Evolutionary conservation across 805 yeast species (phyloP).

Genomic region (Komagataella ulmi): DNA sequence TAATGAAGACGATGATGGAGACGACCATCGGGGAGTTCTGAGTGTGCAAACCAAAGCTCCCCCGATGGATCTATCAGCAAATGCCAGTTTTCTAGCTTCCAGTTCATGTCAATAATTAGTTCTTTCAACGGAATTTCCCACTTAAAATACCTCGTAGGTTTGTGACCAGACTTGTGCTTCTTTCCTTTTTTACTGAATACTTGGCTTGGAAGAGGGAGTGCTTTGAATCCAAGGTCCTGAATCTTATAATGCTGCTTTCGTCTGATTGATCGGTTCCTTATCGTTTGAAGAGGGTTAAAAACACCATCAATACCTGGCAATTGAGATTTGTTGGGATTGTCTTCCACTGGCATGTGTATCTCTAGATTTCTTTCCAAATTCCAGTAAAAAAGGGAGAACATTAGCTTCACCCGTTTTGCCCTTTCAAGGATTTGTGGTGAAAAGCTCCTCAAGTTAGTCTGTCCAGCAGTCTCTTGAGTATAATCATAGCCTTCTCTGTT

Average conservation of each 20-base stretch:
- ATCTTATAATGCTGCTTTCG: conserved; percentile 36
- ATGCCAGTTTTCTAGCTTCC: conserved; percentile 45
- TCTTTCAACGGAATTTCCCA: conserved; percentile 63
- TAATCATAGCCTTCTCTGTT: background rate
- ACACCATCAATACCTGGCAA: conserved; percentile 49
- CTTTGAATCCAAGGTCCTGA: conserved; percentile 27
- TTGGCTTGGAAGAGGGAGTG: conserved; percentile 51
- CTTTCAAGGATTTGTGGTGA: conserved; percentile 18
- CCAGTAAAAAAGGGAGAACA: conserved; percentile 35
- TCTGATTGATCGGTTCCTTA: conserved; percentile 54
- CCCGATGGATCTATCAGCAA: conserved; percentile 33
- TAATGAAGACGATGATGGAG: background rate
- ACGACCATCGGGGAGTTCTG: background rate
- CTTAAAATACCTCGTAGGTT: conserved; percentile 12
- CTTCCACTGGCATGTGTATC: conserved; percentile 11
- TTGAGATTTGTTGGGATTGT: conserved; percentile 3
- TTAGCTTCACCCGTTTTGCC: conserved; percentile 34
- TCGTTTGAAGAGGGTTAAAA: conserved; percentile 75
- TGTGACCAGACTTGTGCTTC: conserved; percentile 16
- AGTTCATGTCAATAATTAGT: conserved; percentile 36
- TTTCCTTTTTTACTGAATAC: conserved; percentile 35
- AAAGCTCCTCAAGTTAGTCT: background rate
- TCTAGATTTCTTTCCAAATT: conserved; percentile 29
- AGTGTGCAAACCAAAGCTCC: conserved; percentile 34
- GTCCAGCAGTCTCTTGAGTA: background rate